Conservation (phyloP, 495 filamentous ascomycete species). For the Staphylotrichum tortipilum region DNA sequence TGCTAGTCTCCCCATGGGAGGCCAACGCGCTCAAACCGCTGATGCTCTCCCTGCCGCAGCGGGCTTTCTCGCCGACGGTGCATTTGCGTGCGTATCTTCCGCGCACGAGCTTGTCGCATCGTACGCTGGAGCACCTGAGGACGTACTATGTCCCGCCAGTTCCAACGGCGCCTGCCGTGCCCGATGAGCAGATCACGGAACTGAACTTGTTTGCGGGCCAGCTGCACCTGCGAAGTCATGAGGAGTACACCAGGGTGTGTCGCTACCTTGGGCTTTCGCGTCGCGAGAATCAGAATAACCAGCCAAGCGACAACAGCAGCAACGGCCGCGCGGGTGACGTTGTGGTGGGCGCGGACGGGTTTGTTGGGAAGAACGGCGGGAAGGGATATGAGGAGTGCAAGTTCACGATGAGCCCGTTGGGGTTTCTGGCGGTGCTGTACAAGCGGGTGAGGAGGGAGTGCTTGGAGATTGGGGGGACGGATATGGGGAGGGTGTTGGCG, state of each 20-base stretch:
- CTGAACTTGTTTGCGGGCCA: conserved; percentile 63
- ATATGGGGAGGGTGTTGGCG: conserved; percentile 42
- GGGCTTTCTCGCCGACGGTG: conserved; percentile 14
- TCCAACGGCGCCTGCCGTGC: conserved; percentile 13
- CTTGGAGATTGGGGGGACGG: conserved; percentile 43
- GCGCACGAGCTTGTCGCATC: conserved; percentile 35
- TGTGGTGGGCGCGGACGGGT: conserved; percentile 38
- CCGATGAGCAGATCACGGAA: conserved; percentile 27
- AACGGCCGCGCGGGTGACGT: conserved; percentile 12
- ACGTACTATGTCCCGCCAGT: conserved; percentile 30
- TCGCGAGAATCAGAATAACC: too few species aligned
- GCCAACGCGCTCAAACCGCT: conserved; percentile 43
- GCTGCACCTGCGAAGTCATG: conserved; percentile 48
- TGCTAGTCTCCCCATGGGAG: conserved; percentile 58
- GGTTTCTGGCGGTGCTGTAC: conserved; percentile 42
- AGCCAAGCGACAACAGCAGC: too few species aligned
- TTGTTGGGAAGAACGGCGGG: conserved; percentile 24
- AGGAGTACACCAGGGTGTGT: conserved; percentile 47
- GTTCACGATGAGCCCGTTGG: conserved; percentile 44
- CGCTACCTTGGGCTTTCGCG: conserved; percentile 42
- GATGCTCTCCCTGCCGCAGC: neutral
- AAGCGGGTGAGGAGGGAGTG: conserved; percentile 45
- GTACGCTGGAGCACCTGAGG: conserved; percentile 40
- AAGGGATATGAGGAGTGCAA: conserved; percentile 14
- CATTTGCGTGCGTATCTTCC: conserved; percentile 53